Percentiles rank a stretch among this genome's conserved stretches.
phyloP scores from a whole-genome alignment of 371 early-diverging fungal species.

The Actinomucor elegans region DNA sequence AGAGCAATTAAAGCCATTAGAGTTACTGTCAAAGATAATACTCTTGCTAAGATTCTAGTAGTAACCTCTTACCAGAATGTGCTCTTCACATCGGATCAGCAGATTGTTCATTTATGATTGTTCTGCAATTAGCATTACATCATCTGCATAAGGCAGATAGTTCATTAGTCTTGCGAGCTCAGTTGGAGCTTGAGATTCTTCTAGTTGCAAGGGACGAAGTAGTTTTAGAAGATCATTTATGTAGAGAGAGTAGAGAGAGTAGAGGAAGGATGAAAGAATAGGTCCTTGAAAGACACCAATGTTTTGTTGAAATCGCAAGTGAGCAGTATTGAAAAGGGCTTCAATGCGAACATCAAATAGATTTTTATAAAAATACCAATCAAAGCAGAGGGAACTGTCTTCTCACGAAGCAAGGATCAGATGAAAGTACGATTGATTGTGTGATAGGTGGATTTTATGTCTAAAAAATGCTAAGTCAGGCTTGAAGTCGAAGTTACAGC shows the following conservation, averaged over 20 bases:
- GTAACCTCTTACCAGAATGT: constrained; percentile 4
- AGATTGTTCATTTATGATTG: too few species aligned
- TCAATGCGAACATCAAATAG: constrained; percentile 17
- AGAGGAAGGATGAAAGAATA: constrained; percentile 4
- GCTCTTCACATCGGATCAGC: constrained; percentile 2
- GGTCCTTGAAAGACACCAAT: constrained; percentile 17
- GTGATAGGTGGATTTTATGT: constrained; percentile 18
- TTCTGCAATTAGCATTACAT: too few species aligned
- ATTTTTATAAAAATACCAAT: constrained; percentile 4
- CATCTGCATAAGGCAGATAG: constrained; percentile 14
- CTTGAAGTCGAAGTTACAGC: neutral
- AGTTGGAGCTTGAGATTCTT: too few species aligned
- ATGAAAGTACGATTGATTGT: constrained; percentile 18
- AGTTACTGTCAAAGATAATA: too few species aligned
- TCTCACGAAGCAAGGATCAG: too few species aligned
- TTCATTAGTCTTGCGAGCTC: constrained; percentile 19
- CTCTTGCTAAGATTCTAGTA: constrained; percentile 10
- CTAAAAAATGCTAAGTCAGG: constrained; percentile 16
- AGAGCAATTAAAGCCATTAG: too few species aligned
- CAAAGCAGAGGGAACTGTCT: neutral
- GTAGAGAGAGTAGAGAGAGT: too few species aligned
- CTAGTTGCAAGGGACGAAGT: too few species aligned
- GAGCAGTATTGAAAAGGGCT: neutral
- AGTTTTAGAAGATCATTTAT: too few species aligned
- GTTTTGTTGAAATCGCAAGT: constrained; percentile 1